Conservation (phyloP, 495 filamentous ascomycete genomes). For the Parathielavia appendiculata region DNA sequence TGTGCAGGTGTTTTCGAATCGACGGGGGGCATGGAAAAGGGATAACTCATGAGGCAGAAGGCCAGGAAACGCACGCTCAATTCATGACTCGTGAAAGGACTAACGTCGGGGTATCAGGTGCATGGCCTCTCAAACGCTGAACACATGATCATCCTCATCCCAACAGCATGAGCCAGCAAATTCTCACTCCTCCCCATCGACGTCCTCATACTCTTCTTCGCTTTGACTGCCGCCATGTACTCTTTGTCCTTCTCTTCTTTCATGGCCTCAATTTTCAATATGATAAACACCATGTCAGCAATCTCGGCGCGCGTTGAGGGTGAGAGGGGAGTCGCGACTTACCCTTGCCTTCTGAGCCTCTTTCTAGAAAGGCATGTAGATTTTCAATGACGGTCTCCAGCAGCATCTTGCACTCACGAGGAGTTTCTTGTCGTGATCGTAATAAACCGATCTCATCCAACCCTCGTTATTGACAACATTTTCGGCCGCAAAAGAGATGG, state of each 20-base stretch:
- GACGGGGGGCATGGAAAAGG: no score
- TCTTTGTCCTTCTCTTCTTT: neutral
- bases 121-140: neutral
- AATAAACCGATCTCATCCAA: neutral
- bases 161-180: neutral
- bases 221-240: neutral
- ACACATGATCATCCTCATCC: neutral
- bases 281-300: neutral
- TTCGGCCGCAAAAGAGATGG: neutral
- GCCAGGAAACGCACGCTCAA: neutral
- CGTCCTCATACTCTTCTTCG: neutral
- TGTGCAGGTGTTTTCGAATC: no score
- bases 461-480: neutral
- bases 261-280: neutral
- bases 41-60: neutral
- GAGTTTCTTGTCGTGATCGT: neutral
- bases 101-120: neutral
- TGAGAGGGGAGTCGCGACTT: neutral
- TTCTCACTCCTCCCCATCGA: neutral
- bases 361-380: no score
- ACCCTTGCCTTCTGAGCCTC: neutral
- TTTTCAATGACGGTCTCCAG: neutral
- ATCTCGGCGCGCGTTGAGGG: neutral
- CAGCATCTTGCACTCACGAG: neutral
- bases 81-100: neutral